phyloP scores from a whole-genome alignment of 1,139 yeast species.

The Scheffersomyces illinoinensis region DNA sequence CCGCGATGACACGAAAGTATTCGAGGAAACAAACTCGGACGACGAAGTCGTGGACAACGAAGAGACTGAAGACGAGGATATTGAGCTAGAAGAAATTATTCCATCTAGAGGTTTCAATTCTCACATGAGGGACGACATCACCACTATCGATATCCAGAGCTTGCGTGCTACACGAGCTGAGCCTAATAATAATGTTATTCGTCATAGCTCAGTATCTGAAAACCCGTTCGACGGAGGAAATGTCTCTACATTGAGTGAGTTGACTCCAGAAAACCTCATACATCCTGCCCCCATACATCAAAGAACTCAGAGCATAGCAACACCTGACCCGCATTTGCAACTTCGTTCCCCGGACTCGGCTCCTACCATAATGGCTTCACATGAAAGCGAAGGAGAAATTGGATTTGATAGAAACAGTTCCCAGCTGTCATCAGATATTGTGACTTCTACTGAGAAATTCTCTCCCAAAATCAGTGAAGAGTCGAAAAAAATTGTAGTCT shows the following conservation, averaged over 20 bases:
- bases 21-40: conserved; percentile 10
- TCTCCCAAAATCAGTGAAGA: conserved; percentile 9
- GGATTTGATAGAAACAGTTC: background rate
- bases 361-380: background rate
- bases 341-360: conserved; percentile 1
- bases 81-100: conserved; percentile 17
- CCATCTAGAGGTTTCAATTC: conserved; percentile 12
- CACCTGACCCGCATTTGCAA: conserved; percentile 16
- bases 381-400: background rate
- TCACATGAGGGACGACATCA: conserved; percentile 40
- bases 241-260: background rate
- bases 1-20: conserved; percentile 13
- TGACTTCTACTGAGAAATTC: background rate
- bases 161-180: conserved; percentile 18
- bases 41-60: background rate
- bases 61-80: conserved; percentile 21
- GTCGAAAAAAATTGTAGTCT: conserved; percentile 33
- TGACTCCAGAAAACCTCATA: background rate
- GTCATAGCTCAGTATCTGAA: background rate
- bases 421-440: background rate
- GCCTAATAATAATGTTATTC: conserved; percentile 4
- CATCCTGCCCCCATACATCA: conserved; percentile 5
- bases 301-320: conserved; percentile 1
- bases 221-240: background rate
- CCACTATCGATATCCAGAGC: conserved; percentile 32